Base-by-base conservation (phyloP, 495 filamentous ascomycete species). In the Cudoniella acicularis region DNA sequence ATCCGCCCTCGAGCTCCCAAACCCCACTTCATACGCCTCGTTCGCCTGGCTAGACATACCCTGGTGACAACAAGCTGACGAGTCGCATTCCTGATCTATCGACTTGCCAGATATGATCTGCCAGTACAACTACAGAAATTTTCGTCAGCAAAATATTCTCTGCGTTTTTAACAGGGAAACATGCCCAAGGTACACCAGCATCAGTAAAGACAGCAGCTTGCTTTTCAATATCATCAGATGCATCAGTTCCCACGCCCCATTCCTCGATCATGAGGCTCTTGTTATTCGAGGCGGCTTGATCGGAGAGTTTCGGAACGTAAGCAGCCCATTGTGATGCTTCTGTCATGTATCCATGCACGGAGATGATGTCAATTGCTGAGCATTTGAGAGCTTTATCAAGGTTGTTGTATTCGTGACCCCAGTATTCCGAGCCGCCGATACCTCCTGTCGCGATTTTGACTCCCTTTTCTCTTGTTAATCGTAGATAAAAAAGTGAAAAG, bases 371-470 rank as follows among this genome's bases (percentile, higher is more conserved):
- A 21, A 59, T 59, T 0, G 47, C 48, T 0, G 26, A 20, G 25
- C 47, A 59, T 8, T 52, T n/a, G 2, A 59, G 17, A 1, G 49
- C 56, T 53, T 59, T 59, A 27, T 16, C 17, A 3, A 59, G 25
- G 8, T 42, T 21, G 18, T 59, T 59, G 36, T 59, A 52, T 13
- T 52, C 48, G 22, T 59, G 56, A 3, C 54, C 40, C 1, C 3
- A 22, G 21, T 59, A 59, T 30, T 59, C 9, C 0, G 47, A 52
- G 2, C 56, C 56, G 11, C 56, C 56, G 3, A 59, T 47, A 1
- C 56, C 56, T 0, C 56, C 56, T 1, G 56, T 59, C 13, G 56
- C 56, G 22, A 57, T 40, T n/a, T 56, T 56, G 53, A 56, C 53
- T 18, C 21, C 53, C 41, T 46, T 8, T 6, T n/a, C n/a, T n/a